Base-by-base conservation (phyloP, 2,329 filamentous ascomycete species). In the Rachicladosporium sp. region DNA sequence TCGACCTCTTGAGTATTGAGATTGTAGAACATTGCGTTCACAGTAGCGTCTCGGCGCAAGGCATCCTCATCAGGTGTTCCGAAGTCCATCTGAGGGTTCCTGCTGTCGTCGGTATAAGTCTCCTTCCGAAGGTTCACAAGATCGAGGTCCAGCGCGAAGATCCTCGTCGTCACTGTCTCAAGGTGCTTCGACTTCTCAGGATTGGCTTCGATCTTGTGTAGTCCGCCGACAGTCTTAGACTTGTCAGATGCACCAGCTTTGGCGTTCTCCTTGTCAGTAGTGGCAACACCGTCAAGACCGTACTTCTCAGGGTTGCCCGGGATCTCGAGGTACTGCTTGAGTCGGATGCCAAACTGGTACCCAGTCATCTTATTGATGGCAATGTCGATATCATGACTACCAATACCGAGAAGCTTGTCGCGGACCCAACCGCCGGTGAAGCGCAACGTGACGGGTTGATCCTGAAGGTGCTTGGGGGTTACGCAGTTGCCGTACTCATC, bases 1-100 rank as follows among this genome's bases (percentile, higher is more conserved):
- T 96, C 89, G 29, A 96, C 73, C 43, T 71, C 53, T 29, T 76
- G 73, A 1, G 80, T 86, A 53, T 88, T 78, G 31, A 98, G 66
- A 52, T 96, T 96, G 68, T 91, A 96, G 64, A 96, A 96, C 46
- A 98, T 74, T 15, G 91, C 86, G 58, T 98, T 98, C 45, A 96
- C 78, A 0, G 87, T 95, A 13, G 89, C 88, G 66, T 98, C 89
- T 35, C 89, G 78, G 13, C 89, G 78, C 49, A 87, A 58, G 2
- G 89, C 89, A 61, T 98, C 89, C 60, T 98, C 87, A 56, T 83
- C 73, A 1, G 89, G 80, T 0, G 86, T 94, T 4, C 89, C 91
- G 60, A 95, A 95, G 57, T 94, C 87, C 72, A 96, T 82, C 51
- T 85, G 73, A 1, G 89, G 89, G 52, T 93, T 94, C 29, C 91